Evolutionary conservation across 2,329 filamentous ascomycete genomes (phyloP).

Genomic region (Paramyrothecium roridum): DNA sequence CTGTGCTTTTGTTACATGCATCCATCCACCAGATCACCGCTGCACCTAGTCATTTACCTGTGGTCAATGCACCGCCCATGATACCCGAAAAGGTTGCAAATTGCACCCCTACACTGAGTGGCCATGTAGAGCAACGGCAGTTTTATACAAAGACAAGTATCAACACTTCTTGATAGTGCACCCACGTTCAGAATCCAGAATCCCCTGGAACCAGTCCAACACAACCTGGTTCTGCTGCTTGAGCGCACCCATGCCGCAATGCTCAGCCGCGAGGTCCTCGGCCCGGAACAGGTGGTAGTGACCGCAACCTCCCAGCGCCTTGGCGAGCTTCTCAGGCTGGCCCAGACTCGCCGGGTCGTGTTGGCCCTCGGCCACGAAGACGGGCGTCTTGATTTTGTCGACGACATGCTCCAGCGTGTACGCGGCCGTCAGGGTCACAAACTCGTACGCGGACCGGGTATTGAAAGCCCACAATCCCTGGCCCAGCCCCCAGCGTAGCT

Average conservation of each 20-base stretch:
- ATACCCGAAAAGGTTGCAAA: too few species aligned
- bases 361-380: constrained; percentile 18
- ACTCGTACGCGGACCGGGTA: constrained; percentile 15
- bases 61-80: too few species aligned
- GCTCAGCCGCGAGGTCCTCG: constrained; percentile 9
- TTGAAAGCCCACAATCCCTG: constrained; percentile 24
- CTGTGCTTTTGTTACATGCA: too few species aligned
- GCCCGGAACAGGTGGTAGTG: constrained; percentile 8
- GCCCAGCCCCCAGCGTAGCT: constrained; percentile 16
- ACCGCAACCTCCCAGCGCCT: constrained; percentile 8
- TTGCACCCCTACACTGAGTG: too few species aligned
- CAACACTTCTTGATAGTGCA: not conserved
- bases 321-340: constrained; percentile 7
- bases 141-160: not conserved
- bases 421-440: constrained; percentile 7
- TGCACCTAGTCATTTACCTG: too few species aligned
- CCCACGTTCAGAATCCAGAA: constrained; percentile 3
- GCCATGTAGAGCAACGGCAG: too few species aligned
- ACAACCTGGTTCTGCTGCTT: constrained; percentile 11
- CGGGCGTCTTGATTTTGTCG: constrained; percentile 15
- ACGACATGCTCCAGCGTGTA: constrained; percentile 12
- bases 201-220: constrained; percentile 14
- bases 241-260: constrained; percentile 13
- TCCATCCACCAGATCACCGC: too few species aligned
- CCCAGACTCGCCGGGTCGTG: constrained; percentile 13